Percentiles rank a stretch among this genome's conserved stretches.
Evolutionary conservation across 2,329 filamentous ascomycete species (phyloP).

Genomic region (Eutypa lata): DNA sequence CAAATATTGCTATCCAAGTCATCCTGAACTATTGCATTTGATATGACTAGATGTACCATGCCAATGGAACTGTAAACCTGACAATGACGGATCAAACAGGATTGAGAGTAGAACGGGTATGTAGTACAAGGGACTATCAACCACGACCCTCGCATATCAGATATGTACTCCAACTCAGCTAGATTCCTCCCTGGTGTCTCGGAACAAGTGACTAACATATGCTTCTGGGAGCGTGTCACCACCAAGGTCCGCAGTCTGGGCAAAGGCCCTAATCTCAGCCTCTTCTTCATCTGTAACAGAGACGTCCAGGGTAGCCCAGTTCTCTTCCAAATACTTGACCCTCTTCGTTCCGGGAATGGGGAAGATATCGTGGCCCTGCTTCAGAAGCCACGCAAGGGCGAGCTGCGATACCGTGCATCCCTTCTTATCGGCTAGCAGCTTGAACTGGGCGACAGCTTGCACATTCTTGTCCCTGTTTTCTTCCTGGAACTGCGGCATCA

Average conservation of each 20-base stretch:
- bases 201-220: background rate
- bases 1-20: no score
- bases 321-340: constrained; percentile 33
- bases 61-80: no score
- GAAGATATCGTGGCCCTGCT: constrained; percentile 42
- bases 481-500: constrained; percentile 37
- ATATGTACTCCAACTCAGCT: no score
- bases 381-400: constrained; percentile 53
- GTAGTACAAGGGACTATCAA: no score
- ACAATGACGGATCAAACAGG: no score
- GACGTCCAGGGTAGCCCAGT: constrained; percentile 22
- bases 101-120: no score
- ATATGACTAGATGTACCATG: no score
- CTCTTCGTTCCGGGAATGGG: constrained; percentile 37
- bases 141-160: no score
- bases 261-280: constrained; percentile 15
- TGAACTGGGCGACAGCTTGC: constrained; percentile 23
- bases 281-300: constrained; percentile 22
- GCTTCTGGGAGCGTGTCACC: constrained; percentile 5
- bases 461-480: constrained; percentile 51
- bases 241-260: constrained; percentile 4
- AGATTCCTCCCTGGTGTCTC: constrained; percentile 10
- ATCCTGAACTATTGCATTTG: no score
- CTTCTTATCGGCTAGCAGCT: constrained; percentile 24
- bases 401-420: constrained; percentile 49